Evolutionary conservation across 2,329 filamentous ascomycete species (phyloP), one percentile per base, ranked within the genome.

Genomic region (Cadophora malorum): DNA sequence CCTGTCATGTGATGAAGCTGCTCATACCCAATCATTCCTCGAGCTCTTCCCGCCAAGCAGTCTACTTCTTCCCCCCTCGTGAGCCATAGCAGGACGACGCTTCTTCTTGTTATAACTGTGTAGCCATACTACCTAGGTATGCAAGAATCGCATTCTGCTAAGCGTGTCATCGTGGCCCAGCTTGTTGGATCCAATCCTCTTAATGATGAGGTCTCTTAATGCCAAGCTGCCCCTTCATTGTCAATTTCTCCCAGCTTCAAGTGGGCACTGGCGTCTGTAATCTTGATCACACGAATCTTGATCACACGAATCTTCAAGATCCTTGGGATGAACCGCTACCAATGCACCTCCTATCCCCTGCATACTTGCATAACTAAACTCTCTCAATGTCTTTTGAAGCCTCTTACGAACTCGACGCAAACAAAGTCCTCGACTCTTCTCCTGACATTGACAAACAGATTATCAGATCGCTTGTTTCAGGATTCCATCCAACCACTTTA

Each of bases 401-500:
- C 53, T 23, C 31, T 19, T 9, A 21, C 8, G 8, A 21, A 38
- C 31, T 23, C 19, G 16, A 35, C 33, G 53, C 53, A 28, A 35
- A 58, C 55, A 14, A 38, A 14, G 8, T 38, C 41, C 41, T 58
- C 53, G 19, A 35, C 53, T 35, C 35, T 38, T 28, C 31, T 19
- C 16, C n/a, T 49, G 19, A 49, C 14, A 19, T 19, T 31, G 23
- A 55, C 47, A 53, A 53, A 53, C 47, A 10, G 21, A 63, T 35
- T 63, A 53, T 41, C 61, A 63, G 47, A 53, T 63, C 49, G 61
- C 47, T 28, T 53, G 61, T 63, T 63, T 63, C 61, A 63, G 49
- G 61, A 55, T 63, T 25, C 61, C 61, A 5, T 31, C 21, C 16
- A 23, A 28, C 45, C 47, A 16, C 31, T 41, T 38, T 38, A 19